Evolutionary conservation across 2,329 filamentous ascomycete genomes (phyloP).

Genomic region (Ascocoryne sarcoides): DNA sequence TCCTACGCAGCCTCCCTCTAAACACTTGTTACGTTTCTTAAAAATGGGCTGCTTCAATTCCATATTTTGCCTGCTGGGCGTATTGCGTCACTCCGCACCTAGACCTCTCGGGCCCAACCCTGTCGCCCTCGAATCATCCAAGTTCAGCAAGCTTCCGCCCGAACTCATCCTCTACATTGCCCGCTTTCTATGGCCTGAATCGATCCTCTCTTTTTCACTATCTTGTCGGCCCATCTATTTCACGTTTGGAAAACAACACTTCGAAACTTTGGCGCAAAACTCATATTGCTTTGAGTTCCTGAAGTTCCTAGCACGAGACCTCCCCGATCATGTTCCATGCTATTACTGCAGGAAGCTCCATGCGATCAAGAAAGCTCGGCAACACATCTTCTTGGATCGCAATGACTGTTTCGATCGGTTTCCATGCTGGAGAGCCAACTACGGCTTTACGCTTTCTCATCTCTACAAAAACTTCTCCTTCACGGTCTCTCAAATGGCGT

Average conservation of each 20-base stretch:
- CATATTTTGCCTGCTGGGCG: background rate
- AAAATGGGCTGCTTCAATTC: constrained; percentile 3
- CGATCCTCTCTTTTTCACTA: constrained; percentile 1
- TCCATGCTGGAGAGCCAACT: constrained; percentile 1
- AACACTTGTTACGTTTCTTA: no score
- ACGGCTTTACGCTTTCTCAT: background rate
- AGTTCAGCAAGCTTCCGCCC: constrained; percentile 6
- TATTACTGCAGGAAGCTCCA: constrained; percentile 9
- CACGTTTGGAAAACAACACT: background rate
- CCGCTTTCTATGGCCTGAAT: constrained; percentile 3
- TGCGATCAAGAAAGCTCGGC: constrained; percentile 4
- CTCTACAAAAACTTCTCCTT: constrained; percentile 8
- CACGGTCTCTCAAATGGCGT: constrained; percentile 10
- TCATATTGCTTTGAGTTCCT: constrained; percentile 3
- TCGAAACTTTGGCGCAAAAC: background rate
- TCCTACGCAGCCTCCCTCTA: no score
- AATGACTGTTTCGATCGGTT: background rate
- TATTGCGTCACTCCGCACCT: background rate
- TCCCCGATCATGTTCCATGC: constrained; percentile 9
- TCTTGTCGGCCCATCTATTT: background rate
- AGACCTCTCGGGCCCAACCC: background rate
- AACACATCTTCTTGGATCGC: background rate
- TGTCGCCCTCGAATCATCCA: constrained; percentile 6
- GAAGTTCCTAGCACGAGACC: constrained; percentile 5
- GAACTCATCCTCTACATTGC: constrained; percentile 11